Evolutionary conservation across 1,139 yeast species (phyloP).

Genomic region (Yamadazyma atmosphaerica): DNA sequence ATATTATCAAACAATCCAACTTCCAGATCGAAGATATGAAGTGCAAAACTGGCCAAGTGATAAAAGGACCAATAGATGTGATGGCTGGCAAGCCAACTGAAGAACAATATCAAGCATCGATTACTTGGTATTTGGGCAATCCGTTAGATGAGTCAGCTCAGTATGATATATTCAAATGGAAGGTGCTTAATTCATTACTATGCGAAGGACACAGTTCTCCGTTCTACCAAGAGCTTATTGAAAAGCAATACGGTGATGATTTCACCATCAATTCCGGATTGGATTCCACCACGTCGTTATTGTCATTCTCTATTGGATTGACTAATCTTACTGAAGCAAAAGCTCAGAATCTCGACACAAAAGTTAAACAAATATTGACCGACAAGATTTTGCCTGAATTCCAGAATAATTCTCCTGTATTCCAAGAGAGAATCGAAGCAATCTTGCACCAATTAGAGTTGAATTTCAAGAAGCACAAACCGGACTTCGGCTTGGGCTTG

Average conservation of each 20-base stretch:
- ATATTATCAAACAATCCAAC: conserved; percentile 28
- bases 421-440: conserved; percentile 71
- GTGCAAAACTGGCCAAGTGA: conserved; percentile 14
- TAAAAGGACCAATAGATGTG: conserved; percentile 81
- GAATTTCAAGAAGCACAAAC: conserved; percentile 79
- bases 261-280: conserved; percentile 87
- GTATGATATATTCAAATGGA: conserved; percentile 73
- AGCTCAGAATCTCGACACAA: conserved; percentile 44
- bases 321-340: conserved; percentile 67
- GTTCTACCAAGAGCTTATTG: conserved; percentile 79
- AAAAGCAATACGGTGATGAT: conserved; percentile 81
- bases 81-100: conserved; percentile 61
- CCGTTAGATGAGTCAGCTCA: conserved; percentile 55
- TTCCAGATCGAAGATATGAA: conserved; percentile 15
- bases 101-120: conserved; percentile 73
- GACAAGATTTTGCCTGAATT: conserved; percentile 42
- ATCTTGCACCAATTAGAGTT: conserved; percentile 86
- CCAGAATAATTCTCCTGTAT: conserved; percentile 44
- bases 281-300: conserved; percentile 77
- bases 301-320: conserved; percentile 81
- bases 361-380: conserved; percentile 43
- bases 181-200: conserved; percentile 67
- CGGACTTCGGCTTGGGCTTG: conserved; percentile 85
- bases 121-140: conserved; percentile 85
- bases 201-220: conserved; percentile 94